A percentile compares a stretch with the other conserved stretches of the same genome.
Evolutionary conservation across 345 rosid species (phyloP).

Genomic region (Eucalyptus decipiens): DNA sequence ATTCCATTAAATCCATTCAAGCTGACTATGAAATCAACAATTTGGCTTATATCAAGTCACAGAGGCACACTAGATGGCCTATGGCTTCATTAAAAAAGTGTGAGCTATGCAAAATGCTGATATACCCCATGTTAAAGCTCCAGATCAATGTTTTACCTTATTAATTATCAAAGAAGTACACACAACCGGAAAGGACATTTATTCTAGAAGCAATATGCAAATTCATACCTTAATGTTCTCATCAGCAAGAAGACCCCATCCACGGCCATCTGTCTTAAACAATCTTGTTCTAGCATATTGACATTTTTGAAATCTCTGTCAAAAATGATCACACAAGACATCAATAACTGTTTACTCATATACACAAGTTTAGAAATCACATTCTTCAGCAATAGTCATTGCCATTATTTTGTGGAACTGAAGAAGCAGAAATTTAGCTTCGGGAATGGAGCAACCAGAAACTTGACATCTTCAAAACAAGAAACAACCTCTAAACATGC

Average conservation of each 20-base stretch:
- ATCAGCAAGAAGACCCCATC: constrained; percentile 84
- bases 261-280: constrained; percentile 72
- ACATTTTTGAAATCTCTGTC: constrained; percentile 76
- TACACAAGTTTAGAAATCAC: not conserved
- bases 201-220: not conserved
- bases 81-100: not conserved
- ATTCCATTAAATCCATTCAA: not conserved
- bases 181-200: not conserved
- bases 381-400: not conserved
- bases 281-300: constrained; percentile 73
- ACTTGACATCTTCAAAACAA: not conserved
- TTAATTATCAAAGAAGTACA: not conserved
- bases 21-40: not conserved
- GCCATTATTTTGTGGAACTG: not conserved
- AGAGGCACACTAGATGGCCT: not conserved
- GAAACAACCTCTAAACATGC: not conserved
- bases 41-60: not conserved
- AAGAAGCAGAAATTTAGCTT: not conserved
- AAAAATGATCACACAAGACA: not conserved
- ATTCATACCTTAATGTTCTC: constrained; percentile 66
- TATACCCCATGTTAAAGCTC: not conserved
- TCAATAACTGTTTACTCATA: not conserved
- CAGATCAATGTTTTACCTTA: not conserved
- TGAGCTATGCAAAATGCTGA: not conserved
- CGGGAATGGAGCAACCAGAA: not conserved